Percentiles rank a stretch among this genome's conserved stretches.
Conservation (phyloP, 306 rosid genomes). For the Pterocarpus santalinus region DNA sequence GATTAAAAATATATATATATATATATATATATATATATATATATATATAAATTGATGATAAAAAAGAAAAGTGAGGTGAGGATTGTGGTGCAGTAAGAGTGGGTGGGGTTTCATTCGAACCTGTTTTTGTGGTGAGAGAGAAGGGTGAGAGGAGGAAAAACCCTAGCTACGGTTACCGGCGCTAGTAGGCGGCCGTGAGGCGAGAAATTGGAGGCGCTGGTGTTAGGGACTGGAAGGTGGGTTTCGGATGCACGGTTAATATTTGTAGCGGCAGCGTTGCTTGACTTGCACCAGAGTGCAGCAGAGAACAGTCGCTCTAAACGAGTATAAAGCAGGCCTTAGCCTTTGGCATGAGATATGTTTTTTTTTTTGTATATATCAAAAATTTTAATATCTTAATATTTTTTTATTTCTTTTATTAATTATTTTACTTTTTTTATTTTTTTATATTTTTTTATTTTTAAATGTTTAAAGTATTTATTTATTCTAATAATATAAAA, state of each 20-base stretch:
- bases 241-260: slow-evolving; percentile 28
- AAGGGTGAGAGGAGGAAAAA: neutral
- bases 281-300: neutral
- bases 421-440: too few species aligned
- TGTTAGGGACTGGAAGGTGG: neutral
- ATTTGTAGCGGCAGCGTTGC: slow-evolving; percentile 3
- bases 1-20: neutral
- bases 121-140: neutral
- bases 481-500: too few species aligned
- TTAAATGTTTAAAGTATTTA: too few species aligned
- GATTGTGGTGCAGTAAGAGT: neutral
- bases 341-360: too few species aligned
- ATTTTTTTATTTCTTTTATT: too few species aligned
- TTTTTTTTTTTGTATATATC: too few species aligned
- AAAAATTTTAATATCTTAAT: too few species aligned
- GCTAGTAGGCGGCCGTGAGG: slow-evolving; percentile 31
- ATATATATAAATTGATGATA: neutral
- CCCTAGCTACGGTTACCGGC: slow-evolving; percentile 45
- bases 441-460: too few species aligned
- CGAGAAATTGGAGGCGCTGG: neutral
- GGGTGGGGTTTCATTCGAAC: neutral
- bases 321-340: neutral
- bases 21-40: neutral
- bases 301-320: neutral
- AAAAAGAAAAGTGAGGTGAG: neutral